phyloP scores from a whole-genome alignment of 768 basidiomycete species.

The Xerocomus brunneocitrinus region DNA sequence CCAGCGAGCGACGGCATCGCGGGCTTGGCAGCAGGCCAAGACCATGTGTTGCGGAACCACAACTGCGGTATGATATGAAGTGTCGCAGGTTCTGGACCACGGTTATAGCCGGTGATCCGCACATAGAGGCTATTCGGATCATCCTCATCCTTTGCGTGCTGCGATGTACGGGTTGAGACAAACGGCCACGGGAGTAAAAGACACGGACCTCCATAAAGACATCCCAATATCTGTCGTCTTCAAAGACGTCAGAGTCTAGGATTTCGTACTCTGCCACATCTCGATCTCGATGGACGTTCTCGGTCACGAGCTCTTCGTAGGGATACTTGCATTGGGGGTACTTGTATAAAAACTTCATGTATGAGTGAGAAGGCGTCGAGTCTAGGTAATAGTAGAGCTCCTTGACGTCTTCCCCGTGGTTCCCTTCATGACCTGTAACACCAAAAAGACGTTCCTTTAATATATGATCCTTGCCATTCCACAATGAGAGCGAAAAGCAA shows the following conservation, averaged over 20 bases:
- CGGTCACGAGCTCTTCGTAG: conserved; percentile 87
- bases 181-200: background rate
- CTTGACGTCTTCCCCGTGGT: conserved; percentile 99
- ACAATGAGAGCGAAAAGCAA: conserved; percentile 85
- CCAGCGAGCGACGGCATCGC: conserved; percentile 58
- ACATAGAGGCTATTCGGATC: conserved; percentile 84
- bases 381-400: conserved; percentile 99
- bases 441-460: conserved; percentile 97
- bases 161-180: conserved; percentile 6
- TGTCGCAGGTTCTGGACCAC: conserved; percentile 91
- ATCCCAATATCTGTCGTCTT: conserved; percentile 96
- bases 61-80: conserved; percentile 93
- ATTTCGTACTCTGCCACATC: conserved; percentile 92
- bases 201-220: conserved; percentile 87
- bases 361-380: conserved; percentile 97
- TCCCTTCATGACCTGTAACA: conserved; percentile 94
- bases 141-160: conserved; percentile 98
- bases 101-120: conserved; percentile 94
- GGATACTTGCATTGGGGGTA: conserved; percentile 92
- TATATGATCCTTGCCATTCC: conserved; percentile 94
- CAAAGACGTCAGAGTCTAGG: conserved; percentile 86
- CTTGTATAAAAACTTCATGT: conserved; percentile 99
- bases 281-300: conserved; percentile 77
- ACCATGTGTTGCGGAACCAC: conserved; percentile 99
- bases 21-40: conserved; percentile 75